A percentile compares a stretch with the other conserved stretches of the same genome.
Conservation (phyloP, 768 basidiomycete genomes). For the Boletus sp. region DNA sequence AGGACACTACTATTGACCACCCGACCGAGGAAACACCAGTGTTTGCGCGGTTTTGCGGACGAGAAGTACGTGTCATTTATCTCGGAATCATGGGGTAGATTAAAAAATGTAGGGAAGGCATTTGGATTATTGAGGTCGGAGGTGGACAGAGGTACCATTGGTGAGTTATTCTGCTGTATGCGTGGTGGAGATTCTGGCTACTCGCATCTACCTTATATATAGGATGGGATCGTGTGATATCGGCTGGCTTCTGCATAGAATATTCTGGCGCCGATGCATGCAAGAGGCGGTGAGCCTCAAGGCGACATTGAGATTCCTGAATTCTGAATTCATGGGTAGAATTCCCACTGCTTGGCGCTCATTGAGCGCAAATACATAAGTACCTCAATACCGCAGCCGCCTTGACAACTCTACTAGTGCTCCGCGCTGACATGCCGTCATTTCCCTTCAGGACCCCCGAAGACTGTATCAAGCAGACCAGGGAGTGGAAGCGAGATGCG, state of each 20-base stretch:
- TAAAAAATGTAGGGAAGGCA: constrained; percentile 24
- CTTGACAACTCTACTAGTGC: neutral
- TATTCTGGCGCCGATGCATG: neutral
- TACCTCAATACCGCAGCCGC: neutral
- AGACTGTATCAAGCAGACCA: neutral
- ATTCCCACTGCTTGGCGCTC: constrained; percentile 1
- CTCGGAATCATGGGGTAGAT: constrained; percentile 24
- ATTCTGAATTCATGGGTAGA: neutral
- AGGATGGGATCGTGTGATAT: neutral
- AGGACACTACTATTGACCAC: constrained; percentile 22
- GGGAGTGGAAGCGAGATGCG: neutral
- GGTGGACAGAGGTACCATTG: constrained; percentile 18
- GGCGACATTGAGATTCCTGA: neutral
- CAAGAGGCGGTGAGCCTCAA: neutral
- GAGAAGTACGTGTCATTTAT: constrained; percentile 18
- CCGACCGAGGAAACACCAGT: constrained; percentile 31
- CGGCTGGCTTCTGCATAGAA: neutral
- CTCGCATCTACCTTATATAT: constrained; percentile 14
- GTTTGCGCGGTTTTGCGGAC: constrained; percentile 24
- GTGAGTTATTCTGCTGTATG: constrained; percentile 2
- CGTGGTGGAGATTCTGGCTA: neutral
- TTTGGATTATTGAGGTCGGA: constrained; percentile 26
- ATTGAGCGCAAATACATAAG: neutral
- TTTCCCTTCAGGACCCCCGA: neutral
- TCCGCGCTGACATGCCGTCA: constrained; percentile 12